Evolutionary conservation across 2,329 filamentous ascomycete species (phyloP), one percentile per base, ranked within the genome.

Genomic region (Furcasterigmium furcatum): DNA sequence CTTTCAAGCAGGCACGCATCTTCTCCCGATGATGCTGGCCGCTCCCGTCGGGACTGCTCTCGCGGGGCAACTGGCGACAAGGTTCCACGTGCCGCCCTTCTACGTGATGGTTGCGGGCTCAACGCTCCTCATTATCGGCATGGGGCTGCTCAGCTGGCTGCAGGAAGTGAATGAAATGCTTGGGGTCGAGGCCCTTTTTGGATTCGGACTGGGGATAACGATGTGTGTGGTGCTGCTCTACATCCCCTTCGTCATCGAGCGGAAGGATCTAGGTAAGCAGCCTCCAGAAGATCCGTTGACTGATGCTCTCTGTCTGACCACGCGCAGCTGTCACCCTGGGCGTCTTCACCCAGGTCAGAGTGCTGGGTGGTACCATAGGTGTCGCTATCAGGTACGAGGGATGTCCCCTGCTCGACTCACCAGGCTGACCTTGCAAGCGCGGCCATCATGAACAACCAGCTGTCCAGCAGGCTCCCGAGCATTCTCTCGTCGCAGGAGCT

Each of bases 341-440:
- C 12, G 57, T 62, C 6, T 53, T 63, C 7, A 66, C 66, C 5
- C 67, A 69, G 46, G 57, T 67, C 27, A 61, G 67, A 29, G 63
- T 65, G 20, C 58, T 69, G 2, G 65, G 66, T 2, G 67, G 62
- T 2, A 62, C 63, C 2, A 58, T 71, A 36, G 63, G 58, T 7
- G 53, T 70, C 7, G 65, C 67, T 1, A 58, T 66, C 7, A 58
- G 61, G 42, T 61, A 58, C 21, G 54, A 30, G 13, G n/a, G n/a
- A 14, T 13, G 32, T 42, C 38, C 22, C 44, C 27, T 14, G 41
- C 29, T 18, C 32, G 16, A n/a, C 8, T 7, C 7, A 5, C 24
- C 7, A 34, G 5, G 6, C 16, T 10, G n/a, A n/a, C 7, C 9
- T n/a, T 14, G 14, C n/a, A 40, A 40, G 44, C 19, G 24, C 42